phyloP scores from a whole-genome alignment of 2,329 filamentous ascomycete species.

The Diaporthe capsici region DNA sequence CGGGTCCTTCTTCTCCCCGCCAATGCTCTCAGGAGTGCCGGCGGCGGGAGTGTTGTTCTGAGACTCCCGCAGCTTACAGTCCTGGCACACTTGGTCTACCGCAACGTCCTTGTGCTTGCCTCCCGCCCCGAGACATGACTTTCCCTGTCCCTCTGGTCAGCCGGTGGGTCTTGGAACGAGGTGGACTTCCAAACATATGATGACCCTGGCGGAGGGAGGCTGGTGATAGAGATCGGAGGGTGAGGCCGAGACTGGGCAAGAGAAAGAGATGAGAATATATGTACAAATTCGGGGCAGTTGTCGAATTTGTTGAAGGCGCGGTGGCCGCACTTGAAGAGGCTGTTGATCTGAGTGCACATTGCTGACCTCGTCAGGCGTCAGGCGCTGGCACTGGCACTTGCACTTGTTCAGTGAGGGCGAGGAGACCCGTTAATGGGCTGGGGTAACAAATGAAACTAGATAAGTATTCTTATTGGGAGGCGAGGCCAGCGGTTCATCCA shows the following conservation, averaged over 20 bases:
- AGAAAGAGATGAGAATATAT: constrained; percentile 7
- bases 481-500: constrained; percentile 37
- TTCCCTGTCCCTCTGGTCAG: constrained; percentile 35
- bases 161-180: not conserved
- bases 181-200: constrained; percentile 14
- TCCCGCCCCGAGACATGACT: constrained; percentile 45
- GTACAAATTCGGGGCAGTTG: constrained; percentile 45
- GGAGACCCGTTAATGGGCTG: not conserved
- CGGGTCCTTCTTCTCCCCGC: constrained; percentile 37
- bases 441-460: not conserved
- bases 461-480: not conserved
- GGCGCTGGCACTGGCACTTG: not conserved
- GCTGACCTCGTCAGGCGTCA: not conserved
- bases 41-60: constrained; percentile 14
- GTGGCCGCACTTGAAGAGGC: constrained; percentile 46
- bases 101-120: constrained; percentile 43
- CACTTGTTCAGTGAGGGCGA: constrained; percentile 1
- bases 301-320: constrained; percentile 46
- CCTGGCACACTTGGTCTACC: constrained; percentile 43
- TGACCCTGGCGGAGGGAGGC: not conserved
- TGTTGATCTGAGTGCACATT: constrained; percentile 48
- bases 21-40: constrained; percentile 40
- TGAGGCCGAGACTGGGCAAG: not conserved
- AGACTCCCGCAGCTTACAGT: constrained; percentile 43
- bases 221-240: not conserved